phyloP scores from a whole-genome alignment of 2,329 filamentous ascomycete species.

The Talaromyces marneffei region DNA sequence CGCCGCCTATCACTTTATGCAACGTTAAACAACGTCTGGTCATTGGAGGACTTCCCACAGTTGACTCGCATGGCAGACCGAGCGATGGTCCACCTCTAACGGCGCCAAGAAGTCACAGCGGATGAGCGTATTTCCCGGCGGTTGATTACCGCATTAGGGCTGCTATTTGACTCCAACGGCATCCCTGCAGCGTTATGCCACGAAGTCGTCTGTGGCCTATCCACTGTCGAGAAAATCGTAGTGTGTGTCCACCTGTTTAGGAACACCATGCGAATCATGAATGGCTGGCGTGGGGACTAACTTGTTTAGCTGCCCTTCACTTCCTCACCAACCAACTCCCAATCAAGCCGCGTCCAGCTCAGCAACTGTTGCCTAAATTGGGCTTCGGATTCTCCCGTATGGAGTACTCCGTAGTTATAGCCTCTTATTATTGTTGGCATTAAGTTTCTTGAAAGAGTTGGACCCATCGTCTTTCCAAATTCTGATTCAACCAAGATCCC shows the following conservation, averaged over 20 bases:
- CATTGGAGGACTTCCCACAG: neutral
- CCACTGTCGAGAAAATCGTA: neutral
- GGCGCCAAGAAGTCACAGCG: conserved; percentile 4
- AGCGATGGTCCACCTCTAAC: neutral
- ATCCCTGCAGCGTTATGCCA: neutral
- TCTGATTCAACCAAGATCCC: conserved; percentile 4
- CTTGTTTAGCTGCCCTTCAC: neutral
- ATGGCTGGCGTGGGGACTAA: neutral
- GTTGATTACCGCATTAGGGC: neutral
- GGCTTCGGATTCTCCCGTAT: conserved; percentile 2
- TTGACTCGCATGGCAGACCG: conserved; percentile 4
- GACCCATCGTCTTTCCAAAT: neutral
- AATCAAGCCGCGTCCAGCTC: neutral
- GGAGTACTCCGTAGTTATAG: neutral
- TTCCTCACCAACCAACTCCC: neutral
- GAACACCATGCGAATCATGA: neutral
- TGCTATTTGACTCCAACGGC: neutral
- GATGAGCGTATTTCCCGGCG: conserved; percentile 9
- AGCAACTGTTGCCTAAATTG: neutral
- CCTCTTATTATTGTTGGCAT: neutral
- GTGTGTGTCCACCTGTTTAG: neutral
- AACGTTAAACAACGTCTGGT: neutral
- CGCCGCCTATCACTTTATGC: conserved; percentile 3
- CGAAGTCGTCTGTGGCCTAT: neutral
- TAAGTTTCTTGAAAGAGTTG: neutral